phyloP scores from a whole-genome alignment of 208 protist species.

The Leptomonas seymouri region DNA sequence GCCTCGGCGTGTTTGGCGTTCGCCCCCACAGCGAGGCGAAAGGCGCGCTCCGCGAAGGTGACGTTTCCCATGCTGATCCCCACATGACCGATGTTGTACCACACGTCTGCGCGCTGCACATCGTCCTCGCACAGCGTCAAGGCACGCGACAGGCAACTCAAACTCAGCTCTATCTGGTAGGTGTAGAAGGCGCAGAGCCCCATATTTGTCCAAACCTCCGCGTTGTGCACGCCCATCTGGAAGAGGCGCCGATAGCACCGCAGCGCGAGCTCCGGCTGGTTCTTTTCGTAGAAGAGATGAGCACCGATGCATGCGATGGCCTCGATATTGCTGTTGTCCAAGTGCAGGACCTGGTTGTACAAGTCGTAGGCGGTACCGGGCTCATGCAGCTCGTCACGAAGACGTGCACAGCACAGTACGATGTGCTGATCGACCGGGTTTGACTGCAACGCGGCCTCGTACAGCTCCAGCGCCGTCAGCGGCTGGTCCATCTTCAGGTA shows the following conservation, averaged over 20 bases:
- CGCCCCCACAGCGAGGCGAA: constrained; percentile 88
- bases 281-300: constrained; percentile 94
- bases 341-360: constrained; percentile 83
- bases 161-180: constrained; percentile 93
- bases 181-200: constrained; percentile 95
- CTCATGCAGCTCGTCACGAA: constrained; percentile 93
- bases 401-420: constrained; percentile 84
- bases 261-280: constrained; percentile 94
- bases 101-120: constrained; percentile 84
- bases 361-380: constrained; percentile 65
- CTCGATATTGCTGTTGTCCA: constrained; percentile 94
- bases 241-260: constrained; percentile 94
- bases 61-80: constrained; percentile 93
- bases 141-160: constrained; percentile 93
- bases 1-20: constrained; percentile 92
- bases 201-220: constrained; percentile 96
- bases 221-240: constrained; percentile 93
- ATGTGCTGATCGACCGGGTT: constrained; percentile 91
- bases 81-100: constrained; percentile 97
- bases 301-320: constrained; percentile 94
- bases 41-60: constrained; percentile 90
- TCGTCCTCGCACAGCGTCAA: constrained; percentile 74
- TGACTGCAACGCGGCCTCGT: constrained; percentile 64
- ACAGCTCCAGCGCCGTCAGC: constrained; percentile 92
- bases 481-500: constrained; percentile 95